Base-by-base conservation (phyloP, 176 grass and related monocot genomes). In the Chloris gayana region DNA sequence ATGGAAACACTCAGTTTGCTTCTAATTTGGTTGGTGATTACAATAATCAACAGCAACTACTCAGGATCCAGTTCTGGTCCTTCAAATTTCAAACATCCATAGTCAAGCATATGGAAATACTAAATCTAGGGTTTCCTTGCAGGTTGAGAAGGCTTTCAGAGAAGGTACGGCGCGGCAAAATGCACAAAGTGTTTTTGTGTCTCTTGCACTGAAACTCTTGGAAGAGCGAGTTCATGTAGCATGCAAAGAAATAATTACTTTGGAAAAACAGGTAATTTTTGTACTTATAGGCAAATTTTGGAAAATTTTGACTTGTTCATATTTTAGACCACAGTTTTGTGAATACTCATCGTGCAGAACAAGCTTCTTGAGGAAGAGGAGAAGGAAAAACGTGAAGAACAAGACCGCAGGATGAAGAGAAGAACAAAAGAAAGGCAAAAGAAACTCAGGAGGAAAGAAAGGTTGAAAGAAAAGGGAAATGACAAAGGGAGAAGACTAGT, bases 91-190 rank as follows among this genome's bases (percentile, higher is more conserved):
- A 18, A 26, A 45, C n/a, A 30, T 33, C 38, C 17, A 29, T 37
- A 74, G 32, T 18, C 32, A 69, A 74, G 42, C 19, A 37, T 76
- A 67, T 39, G 56, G 62, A 65, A 26, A 61, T 61, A 50, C 27
- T 87, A 64, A 94, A 24, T 69, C 57, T 49, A 21, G 26, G 26
- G 31, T 75, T 32, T 83, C 11, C 62, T 85, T 75, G 74, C 79
- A 97, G 94, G 87, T 94, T 76, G 94, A 97, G 76, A 97, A 97
- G 69, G 94, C 94, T 65, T 97, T 97, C 77, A 94, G 94, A 86
- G 89, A 95, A 92, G 93, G 93, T 51, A 92, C 89, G 17, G 87
- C 93, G 9, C 84, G 87, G 54, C 93, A 92, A 88, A 95, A 95
- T 80, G 87, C 89, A 66, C 89, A 92, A 57, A 89, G 93, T 89